Evolutionary conservation across 768 basidiomycete genomes (phyloP), one percentile per base, ranked within the genome.

Genomic region (Cystoderma amianthinum): DNA sequence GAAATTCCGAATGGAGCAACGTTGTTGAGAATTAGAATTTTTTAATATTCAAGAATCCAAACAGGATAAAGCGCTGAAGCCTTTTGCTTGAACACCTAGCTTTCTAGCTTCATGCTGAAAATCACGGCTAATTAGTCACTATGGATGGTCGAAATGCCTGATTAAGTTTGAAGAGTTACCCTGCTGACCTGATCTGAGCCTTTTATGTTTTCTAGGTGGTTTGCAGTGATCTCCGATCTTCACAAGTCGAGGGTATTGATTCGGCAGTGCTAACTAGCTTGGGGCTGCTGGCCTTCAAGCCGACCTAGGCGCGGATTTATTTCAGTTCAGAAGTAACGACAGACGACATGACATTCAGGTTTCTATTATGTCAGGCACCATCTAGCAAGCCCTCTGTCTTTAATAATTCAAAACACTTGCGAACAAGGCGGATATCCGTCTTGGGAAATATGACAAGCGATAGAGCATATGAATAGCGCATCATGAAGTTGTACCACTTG

Each of bases 371-470:
- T 47, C 49, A 52, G 53, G 51, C 48, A 50, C 51, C 15, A 32
- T 23, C 39, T 38, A 39, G 42, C 37, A 32, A 16, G 15, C n/a
- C 43, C n/a, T n/a, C n/a, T n/a, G n/a, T 36, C 33, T 18, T 30
- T 47, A 18, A 38, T 42, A 44, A 51, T 45, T 46, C 46, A 49
- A 50, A 51, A 55, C 49, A 51, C 47, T n/a, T 50, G 55, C 55
- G 51, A 56, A 50, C 35, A 54, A 42, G 48, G 46, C 54, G 61
- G 64, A 53, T 54, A 40, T 51, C 36, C 37, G 32, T 48, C 41
- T 43, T 41, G 49, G 49, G 39, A 32, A 41, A 46, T 47, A 52
- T 55, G 55, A 49, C 50, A 45, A 51, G 48, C 44, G 53, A 46
- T 46, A 39, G 38, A 41, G 44, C 44, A 50, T 54, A 58, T 59